A percentile compares a stretch with the other conserved stretches of the same genome.
phyloP scores from a whole-genome alignment of 352 stramenopile genomes.

The Phytopythium boreale region DNA sequence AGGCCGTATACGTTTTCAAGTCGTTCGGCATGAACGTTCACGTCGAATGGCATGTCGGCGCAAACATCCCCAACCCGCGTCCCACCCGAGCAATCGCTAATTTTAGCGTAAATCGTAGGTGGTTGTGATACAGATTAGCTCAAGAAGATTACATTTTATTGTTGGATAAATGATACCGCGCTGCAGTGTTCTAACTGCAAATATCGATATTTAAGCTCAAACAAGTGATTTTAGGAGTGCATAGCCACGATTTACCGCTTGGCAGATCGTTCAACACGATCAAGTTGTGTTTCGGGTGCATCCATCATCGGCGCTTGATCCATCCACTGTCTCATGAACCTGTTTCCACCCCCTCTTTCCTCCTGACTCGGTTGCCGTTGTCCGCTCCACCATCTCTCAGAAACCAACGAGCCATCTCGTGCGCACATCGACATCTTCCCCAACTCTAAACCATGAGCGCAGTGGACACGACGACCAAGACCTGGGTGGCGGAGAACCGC shows the following conservation, averaged over 20 bases:
- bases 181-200: not conserved
- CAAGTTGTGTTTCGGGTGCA: not conserved
- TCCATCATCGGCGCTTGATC: not conserved
- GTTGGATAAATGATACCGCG: too few relatives aligned
- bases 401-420: not conserved
- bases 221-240: not conserved
- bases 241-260: not conserved
- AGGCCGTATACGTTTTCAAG: not conserved
- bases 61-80: not conserved
- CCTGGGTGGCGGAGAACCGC: slow-evolving; percentile 35
- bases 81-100: not conserved
- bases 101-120: not conserved
- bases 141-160: not conserved
- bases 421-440: not conserved
- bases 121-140: not conserved
- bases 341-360: not conserved
- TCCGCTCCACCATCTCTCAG: not conserved
- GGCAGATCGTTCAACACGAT: not conserved
- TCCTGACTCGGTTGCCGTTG: not conserved
- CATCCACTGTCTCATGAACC: not conserved
- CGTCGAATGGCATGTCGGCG: not conserved
- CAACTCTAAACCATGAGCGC: slow-evolving; percentile 12
- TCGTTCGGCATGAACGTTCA: not conserved
- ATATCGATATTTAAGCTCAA: not conserved
- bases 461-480: slow-evolving; percentile 11